Percentiles rank a stretch among this genome's conserved stretches.
These are phyloP conservation scores for Rubus idaeus DNA, from an alignment of 306 rosid species.

Conservation along the genomic window DNA sequence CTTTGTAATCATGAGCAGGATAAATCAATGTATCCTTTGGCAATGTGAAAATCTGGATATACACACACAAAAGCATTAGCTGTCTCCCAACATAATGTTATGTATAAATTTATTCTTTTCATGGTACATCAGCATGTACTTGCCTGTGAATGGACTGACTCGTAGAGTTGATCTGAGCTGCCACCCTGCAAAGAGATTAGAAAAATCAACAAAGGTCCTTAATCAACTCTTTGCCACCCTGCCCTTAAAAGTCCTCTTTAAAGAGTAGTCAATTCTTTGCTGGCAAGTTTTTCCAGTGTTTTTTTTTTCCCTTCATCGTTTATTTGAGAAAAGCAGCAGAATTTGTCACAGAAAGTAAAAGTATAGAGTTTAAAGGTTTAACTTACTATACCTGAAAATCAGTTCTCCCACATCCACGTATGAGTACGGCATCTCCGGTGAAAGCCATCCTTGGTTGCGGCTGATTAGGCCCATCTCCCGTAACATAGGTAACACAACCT, in stretches of 20 bases:
- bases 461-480: slow-evolving; percentile 76
- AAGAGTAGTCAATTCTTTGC: neutral
- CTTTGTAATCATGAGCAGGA: slow-evolving; percentile 96
- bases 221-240: neutral
- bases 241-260: slow-evolving; percentile 5
- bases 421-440: slow-evolving; percentile 78
- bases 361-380: neutral
- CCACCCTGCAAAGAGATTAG: slow-evolving; percentile 74
- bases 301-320: neutral
- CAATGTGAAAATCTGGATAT: slow-evolving; percentile 71
- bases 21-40: slow-evolving; percentile 72
- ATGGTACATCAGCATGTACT: slow-evolving; percentile 33
- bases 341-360: slow-evolving; percentile 19
- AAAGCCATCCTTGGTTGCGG: slow-evolving; percentile 89
- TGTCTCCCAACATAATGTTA: slow-evolving; percentile 10
- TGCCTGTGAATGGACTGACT: slow-evolving; percentile 92
- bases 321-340: neutral
- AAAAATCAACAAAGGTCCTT: slow-evolving; percentile 17
- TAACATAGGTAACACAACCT: slow-evolving; percentile 89
- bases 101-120: neutral
- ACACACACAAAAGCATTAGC: slow-evolving; percentile 18
- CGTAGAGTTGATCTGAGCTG: slow-evolving; percentile 81
- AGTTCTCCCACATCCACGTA: slow-evolving; percentile 98
- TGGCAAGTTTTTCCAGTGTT: neutral
- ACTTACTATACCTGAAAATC: slow-evolving; percentile 81